A percentile compares a stretch with the other conserved stretches of the same genome.
Conservation (phyloP, 306 rosid species). For the Albizia julibrissin region DNA sequence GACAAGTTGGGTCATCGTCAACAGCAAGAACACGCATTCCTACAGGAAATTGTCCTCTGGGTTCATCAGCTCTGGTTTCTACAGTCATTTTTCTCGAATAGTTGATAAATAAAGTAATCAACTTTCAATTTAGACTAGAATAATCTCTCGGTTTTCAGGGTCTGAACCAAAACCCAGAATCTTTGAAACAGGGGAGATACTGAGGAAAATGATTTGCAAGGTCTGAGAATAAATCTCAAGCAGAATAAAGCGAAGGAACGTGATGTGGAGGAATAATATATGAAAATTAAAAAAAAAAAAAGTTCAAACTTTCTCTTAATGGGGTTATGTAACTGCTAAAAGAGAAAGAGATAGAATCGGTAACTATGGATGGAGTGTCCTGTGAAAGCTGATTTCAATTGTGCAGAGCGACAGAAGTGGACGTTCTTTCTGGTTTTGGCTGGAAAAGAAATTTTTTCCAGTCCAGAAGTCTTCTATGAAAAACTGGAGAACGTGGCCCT, state of each 20-base stretch:
- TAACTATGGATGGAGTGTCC: constrained; percentile 19
- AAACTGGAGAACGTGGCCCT: not conserved
- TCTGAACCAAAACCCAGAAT: constrained; percentile 41
- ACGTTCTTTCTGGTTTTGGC: constrained; percentile 29
- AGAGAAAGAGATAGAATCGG: constrained; percentile 40
- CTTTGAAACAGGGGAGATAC: constrained; percentile 15
- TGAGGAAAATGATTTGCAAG: constrained; percentile 26
- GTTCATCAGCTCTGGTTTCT: constrained; percentile 50
- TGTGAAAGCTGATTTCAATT: constrained; percentile 23
- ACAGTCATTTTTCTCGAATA: constrained; percentile 47
- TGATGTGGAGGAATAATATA: constrained; percentile 34
- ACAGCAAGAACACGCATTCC: constrained; percentile 99
- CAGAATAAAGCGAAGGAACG: constrained; percentile 4
- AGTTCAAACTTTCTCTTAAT: constrained; percentile 18
- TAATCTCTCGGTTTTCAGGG: not conserved
- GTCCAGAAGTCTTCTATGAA: not conserved
- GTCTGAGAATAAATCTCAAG: constrained; percentile 32
- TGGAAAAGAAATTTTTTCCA: not conserved
- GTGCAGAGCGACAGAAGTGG: constrained; percentile 16
- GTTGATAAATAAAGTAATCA: not conserved
- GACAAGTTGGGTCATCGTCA: constrained; percentile 91
- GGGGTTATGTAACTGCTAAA: constrained; percentile 16
- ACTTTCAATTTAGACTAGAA: constrained; percentile 6
- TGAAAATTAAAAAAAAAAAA: constrained; percentile 1
- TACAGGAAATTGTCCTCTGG: constrained; percentile 66